phyloP scores from a whole-genome alignment of 495 filamentous ascomycete species.

The Articulospora tetracladia region DNA sequence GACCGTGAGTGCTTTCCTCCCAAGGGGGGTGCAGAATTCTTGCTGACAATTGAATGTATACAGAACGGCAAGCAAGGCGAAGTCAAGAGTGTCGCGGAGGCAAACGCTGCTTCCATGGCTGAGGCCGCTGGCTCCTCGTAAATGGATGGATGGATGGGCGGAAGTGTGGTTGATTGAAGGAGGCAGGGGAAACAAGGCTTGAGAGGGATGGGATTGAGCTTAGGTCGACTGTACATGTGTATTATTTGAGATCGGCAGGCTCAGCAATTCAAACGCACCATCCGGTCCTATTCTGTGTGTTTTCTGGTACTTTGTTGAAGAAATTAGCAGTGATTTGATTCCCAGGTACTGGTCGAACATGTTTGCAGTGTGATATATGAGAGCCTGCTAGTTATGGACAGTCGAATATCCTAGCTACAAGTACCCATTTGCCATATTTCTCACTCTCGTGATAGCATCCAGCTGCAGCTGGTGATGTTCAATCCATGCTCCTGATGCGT shows the following conservation, averaged over 20 bases:
- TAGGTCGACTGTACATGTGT: slow-evolving; percentile 23
- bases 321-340: no score
- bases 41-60: slow-evolving; percentile 8
- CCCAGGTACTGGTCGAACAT: no score
- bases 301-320: background rate
- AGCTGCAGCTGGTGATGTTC: no score
- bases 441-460: no score
- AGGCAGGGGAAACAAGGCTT: background rate
- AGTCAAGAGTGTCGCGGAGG: slow-evolving; percentile 64
- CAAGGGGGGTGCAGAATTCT: background rate
- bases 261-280: slow-evolving; percentile 12
- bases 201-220: background rate
- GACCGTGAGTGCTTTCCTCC: slow-evolving; percentile 64
- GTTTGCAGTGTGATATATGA: no score
- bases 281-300: background rate
- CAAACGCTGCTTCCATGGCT: slow-evolving; percentile 61
- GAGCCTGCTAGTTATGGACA: no score
- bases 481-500: no score
- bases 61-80: slow-evolving; percentile 98
- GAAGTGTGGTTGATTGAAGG: background rate
- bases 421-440: no score
- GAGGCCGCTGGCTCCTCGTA: slow-evolving; percentile 29
- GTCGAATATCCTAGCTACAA: no score
- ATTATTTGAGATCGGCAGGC: slow-evolving; percentile 17
- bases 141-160: background rate